These are phyloP conservation scores for Candida sanyaensis DNA, from an alignment of 1,139 yeast species.

Conservation along the genomic window DNA sequence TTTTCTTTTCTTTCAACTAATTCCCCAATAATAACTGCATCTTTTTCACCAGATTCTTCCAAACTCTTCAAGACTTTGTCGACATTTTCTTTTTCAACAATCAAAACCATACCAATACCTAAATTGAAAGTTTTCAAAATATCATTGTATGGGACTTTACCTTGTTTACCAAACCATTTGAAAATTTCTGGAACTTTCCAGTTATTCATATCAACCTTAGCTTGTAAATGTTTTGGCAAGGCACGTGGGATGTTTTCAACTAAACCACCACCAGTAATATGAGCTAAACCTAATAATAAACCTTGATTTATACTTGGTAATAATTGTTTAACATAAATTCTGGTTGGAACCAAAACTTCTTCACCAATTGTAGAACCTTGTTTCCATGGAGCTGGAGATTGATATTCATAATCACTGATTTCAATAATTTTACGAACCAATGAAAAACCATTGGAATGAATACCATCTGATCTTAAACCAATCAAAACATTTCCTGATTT, in stretches of 20 bases:
- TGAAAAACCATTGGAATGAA: conserved; percentile 96
- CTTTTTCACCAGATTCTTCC: conserved; percentile 63
- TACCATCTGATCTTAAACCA: conserved; percentile 89
- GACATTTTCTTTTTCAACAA: conserved; percentile 69
- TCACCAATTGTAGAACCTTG: conserved; percentile 76
- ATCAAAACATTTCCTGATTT: conserved; percentile 75
- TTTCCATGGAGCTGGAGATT: conserved; percentile 83
- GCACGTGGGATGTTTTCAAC: conserved; percentile 97
- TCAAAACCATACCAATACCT: conserved; percentile 96
- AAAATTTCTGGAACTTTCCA: conserved; percentile 91
- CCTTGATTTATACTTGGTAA: conserved; percentile 71
- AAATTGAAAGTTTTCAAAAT: conserved; percentile 88
- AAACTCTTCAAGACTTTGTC: conserved; percentile 56
- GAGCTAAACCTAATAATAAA: conserved; percentile 84
- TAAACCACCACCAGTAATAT: conserved; percentile 98
- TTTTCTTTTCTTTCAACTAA: conserved; percentile 56
- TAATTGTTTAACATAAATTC: conserved; percentile 90
- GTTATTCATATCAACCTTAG: conserved; percentile 70
- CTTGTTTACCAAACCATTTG: conserved; percentile 91
- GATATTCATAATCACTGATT: conserved; percentile 65
- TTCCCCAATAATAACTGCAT: conserved; percentile 76
- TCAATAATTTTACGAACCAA: conserved; percentile 94
- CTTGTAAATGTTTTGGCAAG: conserved; percentile 77
- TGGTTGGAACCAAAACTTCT: conserved; percentile 85
- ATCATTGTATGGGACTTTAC: conserved; percentile 84